Base-by-base conservation (phyloP, 164 flowering plant genomes). In the Nelumbo lutea region DNA sequence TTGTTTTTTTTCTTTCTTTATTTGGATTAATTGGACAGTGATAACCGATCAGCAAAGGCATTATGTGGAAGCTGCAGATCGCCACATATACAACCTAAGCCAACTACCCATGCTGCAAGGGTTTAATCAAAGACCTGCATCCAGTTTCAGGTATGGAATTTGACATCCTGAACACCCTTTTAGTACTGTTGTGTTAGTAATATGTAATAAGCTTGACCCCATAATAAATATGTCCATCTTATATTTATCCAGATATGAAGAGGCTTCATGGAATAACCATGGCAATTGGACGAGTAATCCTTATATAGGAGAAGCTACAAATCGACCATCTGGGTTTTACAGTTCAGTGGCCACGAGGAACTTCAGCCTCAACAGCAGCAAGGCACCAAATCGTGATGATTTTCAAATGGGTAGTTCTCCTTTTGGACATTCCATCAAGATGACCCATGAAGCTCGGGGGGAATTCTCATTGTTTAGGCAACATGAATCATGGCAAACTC, bases 51-150 rank as follows among this genome's bases (percentile, higher is more conserved):
- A 27, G 27, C 77, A 69, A 77, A 79, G 86, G 52, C 72, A 81
- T 69, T 64, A 77, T n/a, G 50, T 72, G 66, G 87, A 76, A 47
- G 75, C 79, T 3, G 80, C 72, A n/a, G 82, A 83, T 74, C 81
- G 62, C 51, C 76, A 81, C 69, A 79, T 80, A 52, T 82, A 73
- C 79, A 83, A 77, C 72, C 77, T 80, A 57, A 82, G 84, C 73
- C 85, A 83, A 39, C 85, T 87, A 40, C 87, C 87, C 13, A 78
- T 83, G 78, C 71, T 87, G 10, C 89, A 85, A 67, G 77, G 74
- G 15, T 76, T 66, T 50, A 75, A 79, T 67, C 82, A 71, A 53
- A 76, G 83, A 43, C 61, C 77, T 50, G 67, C 59, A 70, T 72
- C 79, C 48, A 72, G 38, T 70, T 79, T 79, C 77, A 72, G 88